Evolutionary conservation across 2,329 filamentous ascomycete species (phyloP), one percentile per base, ranked within the genome.

Genomic region (Grosmannia clavigera): DNA sequence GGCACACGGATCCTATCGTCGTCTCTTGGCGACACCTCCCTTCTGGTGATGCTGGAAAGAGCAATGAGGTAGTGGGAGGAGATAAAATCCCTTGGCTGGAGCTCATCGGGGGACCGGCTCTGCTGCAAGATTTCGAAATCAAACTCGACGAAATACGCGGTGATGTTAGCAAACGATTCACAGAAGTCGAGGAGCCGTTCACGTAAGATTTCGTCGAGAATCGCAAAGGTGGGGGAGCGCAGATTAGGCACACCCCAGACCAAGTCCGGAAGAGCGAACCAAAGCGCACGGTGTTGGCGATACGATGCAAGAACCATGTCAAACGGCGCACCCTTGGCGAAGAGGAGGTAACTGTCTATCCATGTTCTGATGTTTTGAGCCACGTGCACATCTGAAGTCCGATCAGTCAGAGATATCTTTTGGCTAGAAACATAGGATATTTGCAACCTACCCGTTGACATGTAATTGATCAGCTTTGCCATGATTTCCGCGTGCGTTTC

Each of bases 181-280:
- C 74, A 78, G 51, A 80, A 71, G 0, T 67, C 65, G n/a, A 67
- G 66, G 3, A 75, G 67, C 35, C 71, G 64, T 2, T 70, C 65
- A 6, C 70, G 70, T 9, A 75, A 66, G 58, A 64, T 67, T 29
- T 59, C 61, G 31, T 63, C 62, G 9, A 25, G 16, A 9, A 46
- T 29, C 4, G 57, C 61, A 40, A 63, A 65, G 5, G 22, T 55
- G 7, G 60, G 55, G 0, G 48, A 10, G 27, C 61, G 60, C 16
- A 65, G 55, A 16, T 67, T 50, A 1, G 58, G 54, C 31, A 57
- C 27, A 25, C 60, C 59, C 67, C 70, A 74, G 22, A 82, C 71
- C 11, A 84, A 65, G 0, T 79, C 76, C 0, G 82, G 80, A 31
- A 85, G 72, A 3, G 68, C 62, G 38, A 68, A 64, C 82, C 82